Conservation (phyloP, 352 stramenopile species). For the Phytophthora hibernalis region DNA sequence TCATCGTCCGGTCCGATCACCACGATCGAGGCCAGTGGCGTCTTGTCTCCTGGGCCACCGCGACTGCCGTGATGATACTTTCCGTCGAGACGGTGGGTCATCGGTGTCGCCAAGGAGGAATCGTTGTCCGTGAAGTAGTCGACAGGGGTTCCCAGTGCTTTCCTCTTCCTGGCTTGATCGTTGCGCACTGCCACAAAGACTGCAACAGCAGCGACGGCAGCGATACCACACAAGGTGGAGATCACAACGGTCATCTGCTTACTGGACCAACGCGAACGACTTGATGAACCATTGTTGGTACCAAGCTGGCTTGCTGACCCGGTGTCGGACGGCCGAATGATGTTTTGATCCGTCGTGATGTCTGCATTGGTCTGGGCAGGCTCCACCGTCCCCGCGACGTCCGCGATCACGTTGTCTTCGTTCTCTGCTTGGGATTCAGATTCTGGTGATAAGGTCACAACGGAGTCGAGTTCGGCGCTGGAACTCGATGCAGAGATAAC, state of each 20-base stretch:
- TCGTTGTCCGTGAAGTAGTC: slow-evolving; percentile 31
- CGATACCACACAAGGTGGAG: slow-evolving; percentile 37
- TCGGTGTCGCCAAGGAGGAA: slow-evolving; percentile 24
- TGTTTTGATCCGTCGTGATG: slow-evolving; percentile 8
- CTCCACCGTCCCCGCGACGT: slow-evolving; percentile 8
- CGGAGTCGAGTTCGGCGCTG: slow-evolving; percentile 1
- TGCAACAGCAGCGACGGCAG: slow-evolving; percentile 37
- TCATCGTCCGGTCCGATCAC: slow-evolving; percentile 33
- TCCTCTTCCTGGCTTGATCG: slow-evolving; percentile 27
- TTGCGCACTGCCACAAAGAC: slow-evolving; percentile 50
- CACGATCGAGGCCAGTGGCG: slow-evolving; percentile 28
- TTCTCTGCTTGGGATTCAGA: slow-evolving; percentile 16
- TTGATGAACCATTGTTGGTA: slow-evolving; percentile 30
- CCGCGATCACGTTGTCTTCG: slow-evolving; percentile 26
- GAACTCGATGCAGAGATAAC: neutral
- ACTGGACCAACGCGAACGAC: slow-evolving; percentile 26
- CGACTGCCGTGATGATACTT: slow-evolving; percentile 4
- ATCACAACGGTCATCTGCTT: slow-evolving; percentile 29
- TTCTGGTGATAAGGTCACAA: neutral
- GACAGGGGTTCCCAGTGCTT: slow-evolving; percentile 37
- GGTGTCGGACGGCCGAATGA: slow-evolving; percentile 27
- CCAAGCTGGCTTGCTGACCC: slow-evolving; percentile 29
- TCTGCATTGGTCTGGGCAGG: slow-evolving; percentile 8
- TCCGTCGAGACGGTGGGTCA: slow-evolving; percentile 15
- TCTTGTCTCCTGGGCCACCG: slow-evolving; percentile 15